Evolutionary conservation across 2,329 filamentous ascomycete species (phyloP).

Genomic region (Epichloe hybrida): DNA sequence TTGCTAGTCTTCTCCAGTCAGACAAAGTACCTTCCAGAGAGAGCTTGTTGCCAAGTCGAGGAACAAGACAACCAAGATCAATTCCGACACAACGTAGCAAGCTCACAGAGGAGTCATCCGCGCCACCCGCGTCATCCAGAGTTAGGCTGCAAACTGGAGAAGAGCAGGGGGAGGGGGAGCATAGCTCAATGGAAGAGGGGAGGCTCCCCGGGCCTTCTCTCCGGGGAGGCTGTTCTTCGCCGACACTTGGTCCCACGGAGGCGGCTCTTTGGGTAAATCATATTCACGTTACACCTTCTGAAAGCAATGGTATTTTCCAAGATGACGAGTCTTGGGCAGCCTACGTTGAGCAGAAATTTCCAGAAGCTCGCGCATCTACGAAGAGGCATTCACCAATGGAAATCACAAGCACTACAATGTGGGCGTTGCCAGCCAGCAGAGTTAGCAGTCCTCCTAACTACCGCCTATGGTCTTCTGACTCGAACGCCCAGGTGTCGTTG

Average conservation of each 20-base stretch:
- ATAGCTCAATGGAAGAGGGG: background rate
- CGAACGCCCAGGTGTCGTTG: background rate
- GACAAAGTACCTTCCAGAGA: constrained; percentile 37
- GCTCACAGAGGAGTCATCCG: background rate
- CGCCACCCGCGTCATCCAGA: background rate
- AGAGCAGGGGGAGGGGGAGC: background rate
- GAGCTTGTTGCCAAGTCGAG: constrained; percentile 31
- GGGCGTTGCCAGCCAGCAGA: constrained; percentile 10
- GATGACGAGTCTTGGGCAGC: constrained; percentile 1
- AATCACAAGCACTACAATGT: constrained; percentile 25
- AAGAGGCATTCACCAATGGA: constrained; percentile 11
- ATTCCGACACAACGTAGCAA: background rate
- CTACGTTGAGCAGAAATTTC: background rate
- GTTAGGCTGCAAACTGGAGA: background rate
- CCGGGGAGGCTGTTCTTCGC: background rate
- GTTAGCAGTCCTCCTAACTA: background rate
- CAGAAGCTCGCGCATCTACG: constrained; percentile 15
- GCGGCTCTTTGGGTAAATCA: background rate
- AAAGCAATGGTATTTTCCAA: constrained; percentile 20
- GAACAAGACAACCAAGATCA: background rate
- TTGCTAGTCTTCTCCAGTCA: constrained; percentile 43
- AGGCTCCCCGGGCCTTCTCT: background rate
- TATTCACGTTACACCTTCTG: background rate
- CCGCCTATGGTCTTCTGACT: background rate
- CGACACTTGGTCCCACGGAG: background rate